Percentiles rank a stretch among this genome's conserved stretches.
phyloP scores from a whole-genome alignment of 2,329 filamentous ascomycete species.

The Arthrobotrys sinensis region DNA sequence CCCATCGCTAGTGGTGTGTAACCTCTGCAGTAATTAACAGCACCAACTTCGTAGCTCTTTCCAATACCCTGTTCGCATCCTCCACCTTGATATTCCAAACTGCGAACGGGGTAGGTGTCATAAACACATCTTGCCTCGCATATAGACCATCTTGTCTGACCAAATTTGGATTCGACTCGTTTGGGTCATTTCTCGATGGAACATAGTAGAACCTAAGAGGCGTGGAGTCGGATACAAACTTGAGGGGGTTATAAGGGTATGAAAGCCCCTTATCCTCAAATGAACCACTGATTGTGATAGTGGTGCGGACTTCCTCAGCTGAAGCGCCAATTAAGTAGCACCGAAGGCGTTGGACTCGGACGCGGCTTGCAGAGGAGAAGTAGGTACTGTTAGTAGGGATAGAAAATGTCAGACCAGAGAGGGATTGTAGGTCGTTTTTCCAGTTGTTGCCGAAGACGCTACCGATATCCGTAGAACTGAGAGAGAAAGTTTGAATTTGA shows the following conservation, averaged over 20 bases:
- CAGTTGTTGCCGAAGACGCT: slow-evolving; percentile 47
- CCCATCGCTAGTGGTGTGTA: slow-evolving; percentile 48
- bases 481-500: slow-evolving; percentile 45
- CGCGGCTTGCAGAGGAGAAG: slow-evolving; percentile 42
- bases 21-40: slow-evolving; percentile 51
- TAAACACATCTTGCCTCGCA: slow-evolving; percentile 45
- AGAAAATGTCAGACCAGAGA: slow-evolving; percentile 44
- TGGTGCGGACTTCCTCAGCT: slow-evolving; percentile 36
- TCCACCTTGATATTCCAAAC: slow-evolving; percentile 55
- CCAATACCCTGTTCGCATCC: slow-evolving; percentile 12
- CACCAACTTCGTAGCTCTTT: slow-evolving; percentile 21
- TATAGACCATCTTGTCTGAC: slow-evolving; percentile 47
- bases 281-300: slow-evolving; percentile 44
- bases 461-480: slow-evolving; percentile 25
- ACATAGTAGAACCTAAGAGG: slow-evolving; percentile 54
- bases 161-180: slow-evolving; percentile 36
- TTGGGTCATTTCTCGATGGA: slow-evolving; percentile 52
- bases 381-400: slow-evolving; percentile 50
- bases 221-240: slow-evolving; percentile 54
- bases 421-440: slow-evolving; percentile 35
- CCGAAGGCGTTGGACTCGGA: slow-evolving; percentile 46
- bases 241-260: slow-evolving; percentile 27
- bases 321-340: slow-evolving; percentile 45
- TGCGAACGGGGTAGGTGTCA: slow-evolving; percentile 54
- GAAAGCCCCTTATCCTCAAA: slow-evolving; percentile 52